A percentile compares a stretch with the other conserved stretches of the same genome.
Evolutionary conservation across 2,329 filamentous ascomycete genomes (phyloP).

Genomic region (Fusarium papillatum): DNA sequence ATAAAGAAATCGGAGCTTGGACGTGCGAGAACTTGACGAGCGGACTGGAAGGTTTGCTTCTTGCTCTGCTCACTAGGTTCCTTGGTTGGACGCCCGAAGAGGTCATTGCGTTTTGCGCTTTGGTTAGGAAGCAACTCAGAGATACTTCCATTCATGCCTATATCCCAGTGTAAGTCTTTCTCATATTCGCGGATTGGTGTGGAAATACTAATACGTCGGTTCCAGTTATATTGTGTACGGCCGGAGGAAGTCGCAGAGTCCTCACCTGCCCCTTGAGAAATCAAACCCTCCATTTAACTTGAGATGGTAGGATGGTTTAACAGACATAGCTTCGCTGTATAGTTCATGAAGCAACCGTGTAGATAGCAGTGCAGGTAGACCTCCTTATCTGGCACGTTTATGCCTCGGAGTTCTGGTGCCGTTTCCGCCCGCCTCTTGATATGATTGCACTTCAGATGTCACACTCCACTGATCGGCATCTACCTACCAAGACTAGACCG

Average conservation of each 20-base stretch:
- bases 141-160: constrained; percentile 17
- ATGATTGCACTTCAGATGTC: no score
- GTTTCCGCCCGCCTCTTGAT: no score
- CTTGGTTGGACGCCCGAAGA: constrained; percentile 10
- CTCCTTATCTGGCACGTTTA: no score
- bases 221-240: neutral
- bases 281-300: no score
- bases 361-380: no score
- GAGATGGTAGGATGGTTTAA: no score
- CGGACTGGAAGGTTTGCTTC: constrained; percentile 11
- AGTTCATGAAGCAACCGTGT: no score
- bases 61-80: constrained; percentile 16
- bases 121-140: neutral
- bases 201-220: neutral
- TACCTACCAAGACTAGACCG: no score
- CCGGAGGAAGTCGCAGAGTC: neutral
- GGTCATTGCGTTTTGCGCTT: constrained; percentile 2
- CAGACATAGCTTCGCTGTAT: no score
- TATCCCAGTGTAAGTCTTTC: neutral
- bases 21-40: neutral
- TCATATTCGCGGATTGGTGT: neutral
- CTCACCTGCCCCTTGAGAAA: neutral
- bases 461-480: no score
- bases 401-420: no score
- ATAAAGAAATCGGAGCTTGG: constrained; percentile 21